Percentiles rank a stretch among this genome's conserved stretches.
phyloP scores from a whole-genome alignment of 306 rosid genomes.

The Ammopiptanthus mongolicus region DNA sequence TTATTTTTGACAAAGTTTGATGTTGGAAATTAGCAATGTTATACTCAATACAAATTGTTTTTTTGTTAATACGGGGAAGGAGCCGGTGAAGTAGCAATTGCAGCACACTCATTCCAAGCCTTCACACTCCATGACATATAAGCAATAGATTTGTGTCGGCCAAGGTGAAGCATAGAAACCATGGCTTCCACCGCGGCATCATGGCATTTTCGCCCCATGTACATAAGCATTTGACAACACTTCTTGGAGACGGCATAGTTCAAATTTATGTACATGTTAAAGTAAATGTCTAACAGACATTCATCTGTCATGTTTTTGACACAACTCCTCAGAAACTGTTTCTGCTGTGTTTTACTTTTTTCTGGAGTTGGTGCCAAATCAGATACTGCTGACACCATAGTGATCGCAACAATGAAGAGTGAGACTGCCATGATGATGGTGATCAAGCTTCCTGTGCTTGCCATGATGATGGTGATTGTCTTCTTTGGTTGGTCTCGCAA shows the following conservation, averaged over 20 bases:
- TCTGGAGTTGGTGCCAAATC: neutral
- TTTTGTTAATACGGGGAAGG: neutral
- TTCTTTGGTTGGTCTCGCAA: neutral
- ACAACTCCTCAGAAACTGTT: too few species aligned
- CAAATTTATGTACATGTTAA: neutral
- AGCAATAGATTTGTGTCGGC: neutral
- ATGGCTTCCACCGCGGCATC: neutral
- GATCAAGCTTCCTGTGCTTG: neutral
- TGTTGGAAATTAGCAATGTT: neutral
- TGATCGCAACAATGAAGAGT: neutral
- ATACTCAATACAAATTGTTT: neutral
- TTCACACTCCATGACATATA: neutral
- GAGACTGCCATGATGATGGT: neutral
- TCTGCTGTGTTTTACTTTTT: neutral
- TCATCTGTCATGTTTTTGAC: too few species aligned
- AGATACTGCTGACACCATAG: neutral
- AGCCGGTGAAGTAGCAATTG: neutral
- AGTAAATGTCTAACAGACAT: too few species aligned
- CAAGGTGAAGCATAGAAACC: neutral
- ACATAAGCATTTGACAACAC: neutral
- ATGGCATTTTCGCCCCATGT: neutral
- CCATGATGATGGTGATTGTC: neutral
- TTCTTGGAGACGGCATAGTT: neutral
- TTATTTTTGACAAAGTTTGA: neutral
- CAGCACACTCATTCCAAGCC: neutral